Evolutionary conservation across 768 basidiomycete genomes (phyloP).

Genomic region (Serendipita sp.): DNA sequence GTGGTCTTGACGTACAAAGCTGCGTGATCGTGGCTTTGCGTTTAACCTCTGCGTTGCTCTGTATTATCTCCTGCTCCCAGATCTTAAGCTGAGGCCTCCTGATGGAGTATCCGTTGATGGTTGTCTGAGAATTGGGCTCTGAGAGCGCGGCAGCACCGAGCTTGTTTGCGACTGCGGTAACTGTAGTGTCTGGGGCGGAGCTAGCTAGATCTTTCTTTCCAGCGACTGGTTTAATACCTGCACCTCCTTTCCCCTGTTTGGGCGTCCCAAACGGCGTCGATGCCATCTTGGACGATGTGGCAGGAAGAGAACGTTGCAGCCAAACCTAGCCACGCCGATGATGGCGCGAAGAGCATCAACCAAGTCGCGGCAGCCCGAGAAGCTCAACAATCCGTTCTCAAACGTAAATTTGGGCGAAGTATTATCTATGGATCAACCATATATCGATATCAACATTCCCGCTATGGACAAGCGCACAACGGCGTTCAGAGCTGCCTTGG

Average conservation of each 20-base stretch:
- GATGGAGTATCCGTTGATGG: neutral
- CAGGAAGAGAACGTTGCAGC: neutral
- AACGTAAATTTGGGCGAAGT: neutral
- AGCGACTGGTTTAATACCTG: too few species aligned
- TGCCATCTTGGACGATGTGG: neutral
- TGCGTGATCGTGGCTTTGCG: constrained; percentile 96
- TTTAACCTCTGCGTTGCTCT: constrained; percentile 64
- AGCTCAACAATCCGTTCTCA: neutral
- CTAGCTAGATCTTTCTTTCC: neutral
- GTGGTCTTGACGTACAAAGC: constrained; percentile 49
- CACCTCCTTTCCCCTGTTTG: too few species aligned
- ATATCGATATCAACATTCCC: constrained; percentile 3
- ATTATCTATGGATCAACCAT: neutral
- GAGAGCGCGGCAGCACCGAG: neutral
- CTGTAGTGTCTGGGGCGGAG: neutral
- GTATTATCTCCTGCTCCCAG: constrained; percentile 78
- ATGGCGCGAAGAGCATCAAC: neutral
- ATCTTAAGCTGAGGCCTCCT: constrained; percentile 28
- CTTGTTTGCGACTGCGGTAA: neutral
- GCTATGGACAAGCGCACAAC: neutral
- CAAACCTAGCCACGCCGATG: neutral
- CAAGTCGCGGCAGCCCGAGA: neutral
- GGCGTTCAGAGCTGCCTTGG: neutral
- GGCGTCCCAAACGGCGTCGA: neutral
- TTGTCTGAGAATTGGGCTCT: constrained; percentile 10